Conservation (phyloP, 176 grass and related monocot species). For the Hordeum marinum region DNA sequence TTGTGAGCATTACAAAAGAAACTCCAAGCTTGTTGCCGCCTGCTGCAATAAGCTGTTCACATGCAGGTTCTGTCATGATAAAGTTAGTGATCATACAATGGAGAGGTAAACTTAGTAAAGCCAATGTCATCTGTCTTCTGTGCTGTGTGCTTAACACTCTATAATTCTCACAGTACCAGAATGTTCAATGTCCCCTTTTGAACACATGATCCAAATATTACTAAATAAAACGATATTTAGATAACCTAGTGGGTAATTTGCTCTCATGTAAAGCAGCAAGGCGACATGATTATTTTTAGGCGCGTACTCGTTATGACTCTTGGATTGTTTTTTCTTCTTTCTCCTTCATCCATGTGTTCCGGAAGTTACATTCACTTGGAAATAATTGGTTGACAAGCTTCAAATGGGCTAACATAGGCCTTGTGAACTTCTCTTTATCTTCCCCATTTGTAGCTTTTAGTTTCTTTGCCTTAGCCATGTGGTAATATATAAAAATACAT, state of each 20-base stretch:
- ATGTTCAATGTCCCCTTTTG: not conserved
- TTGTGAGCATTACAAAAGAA: slow-evolving; percentile 93
- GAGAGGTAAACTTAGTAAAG: slow-evolving; percentile 55
- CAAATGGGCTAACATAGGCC: not conserved
- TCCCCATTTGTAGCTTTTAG: not conserved
- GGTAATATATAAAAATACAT: not conserved
- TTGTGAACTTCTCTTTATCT: not conserved
- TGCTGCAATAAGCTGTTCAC: slow-evolving; percentile 95
- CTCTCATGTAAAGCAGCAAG: not conserved
- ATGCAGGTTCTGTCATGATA: slow-evolving; percentile 92
- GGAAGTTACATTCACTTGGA: not conserved
- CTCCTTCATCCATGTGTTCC: not conserved
- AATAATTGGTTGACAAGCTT: not conserved
- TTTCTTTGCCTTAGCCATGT: not conserved
- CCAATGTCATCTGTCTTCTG: not conserved
- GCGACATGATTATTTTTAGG: not conserved
- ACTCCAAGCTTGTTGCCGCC: slow-evolving; percentile 79
- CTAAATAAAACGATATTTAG: not conserved
- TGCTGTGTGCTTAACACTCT: not conserved
- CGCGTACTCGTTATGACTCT: not conserved
- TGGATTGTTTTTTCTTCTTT: not conserved
- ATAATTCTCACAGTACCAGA: not conserved
- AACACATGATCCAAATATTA: not conserved
- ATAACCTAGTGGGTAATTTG: not conserved
- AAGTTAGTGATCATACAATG: slow-evolving; percentile 84